Base-by-base conservation (phyloP, 768 basidiomycete genomes). In the Hydnomerulius pinastri region DNA sequence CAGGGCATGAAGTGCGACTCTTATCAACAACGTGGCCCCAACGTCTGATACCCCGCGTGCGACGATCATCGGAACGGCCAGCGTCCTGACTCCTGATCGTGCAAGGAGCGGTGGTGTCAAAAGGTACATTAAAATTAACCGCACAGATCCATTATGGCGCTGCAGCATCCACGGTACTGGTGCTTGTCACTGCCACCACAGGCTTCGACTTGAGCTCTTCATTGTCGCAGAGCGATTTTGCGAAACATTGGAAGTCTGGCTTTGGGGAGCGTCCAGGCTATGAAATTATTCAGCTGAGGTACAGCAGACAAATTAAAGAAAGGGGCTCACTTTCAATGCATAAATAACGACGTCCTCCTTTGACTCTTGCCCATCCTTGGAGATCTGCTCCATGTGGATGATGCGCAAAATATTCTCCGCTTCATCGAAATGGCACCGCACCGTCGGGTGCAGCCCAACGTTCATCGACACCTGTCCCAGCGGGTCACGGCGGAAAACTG, bases 401-500 rank as follows among this genome's bases (percentile, higher is more conserved):
- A 86, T 62, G 18, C 83, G 79, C 29, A 86, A 64, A 8, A 79
- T 73, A 43, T 73, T 74, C 50, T 86, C 84, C 30, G 76, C 74
- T 17, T 71, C 67, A 50, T 85, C 80, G 61, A 76, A 85, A 18
- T 78, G 73, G 54, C 82, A 85, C 36, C 82, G 77, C 36, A 86
- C 73, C 8, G 79, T 66, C 7, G 81, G 71, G 37, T 71, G 71
- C 43, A 88, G 61, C 20, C 78, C 77, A 36, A 84, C 70, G 59
- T 85, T 86, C 82, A 86, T 82, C 1, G 85, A 80, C 1, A 86
- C 81, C 58, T 87, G 81, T 74, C 82, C 81, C 24, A 87, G 65
- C 0, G 84, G 86, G 54, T 87, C 86, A 5, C 86, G 81, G 6
- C 85, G 80, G 68, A 88, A 86, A 12, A 87, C 86, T 86, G 55